Evolutionary conservation across 768 basidiomycete species (phyloP).

Genomic region (Trametes villosa): DNA sequence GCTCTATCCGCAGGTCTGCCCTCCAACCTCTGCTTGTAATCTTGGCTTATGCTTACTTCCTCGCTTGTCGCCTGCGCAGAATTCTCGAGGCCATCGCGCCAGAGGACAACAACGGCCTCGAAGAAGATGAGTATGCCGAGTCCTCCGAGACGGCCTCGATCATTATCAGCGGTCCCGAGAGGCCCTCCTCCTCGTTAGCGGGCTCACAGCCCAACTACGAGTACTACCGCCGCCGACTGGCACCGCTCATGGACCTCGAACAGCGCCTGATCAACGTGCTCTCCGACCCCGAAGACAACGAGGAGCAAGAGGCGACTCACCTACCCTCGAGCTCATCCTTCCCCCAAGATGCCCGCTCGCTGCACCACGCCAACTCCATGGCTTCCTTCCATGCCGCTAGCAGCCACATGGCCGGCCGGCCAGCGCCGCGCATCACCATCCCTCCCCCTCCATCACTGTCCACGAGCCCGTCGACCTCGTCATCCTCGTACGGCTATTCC

Average conservation of each 20-base stretch:
- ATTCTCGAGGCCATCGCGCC: conserved; percentile 77
- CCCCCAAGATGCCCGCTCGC: conserved; percentile 15
- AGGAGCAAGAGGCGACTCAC: conserved; percentile 57
- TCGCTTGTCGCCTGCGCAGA: conserved; percentile 39
- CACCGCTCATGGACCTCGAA: conserved; percentile 73
- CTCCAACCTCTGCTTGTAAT: no score
- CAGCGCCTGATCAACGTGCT: conserved; percentile 69
- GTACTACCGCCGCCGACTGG: conserved; percentile 60
- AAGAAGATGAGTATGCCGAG: conserved; percentile 62
- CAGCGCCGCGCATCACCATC: conserved; percentile 30
- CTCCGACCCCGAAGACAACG: conserved; percentile 70
- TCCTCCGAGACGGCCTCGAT: conserved; percentile 53
- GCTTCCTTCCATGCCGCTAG: conserved; percentile 9
- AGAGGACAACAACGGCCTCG: conserved; percentile 56
- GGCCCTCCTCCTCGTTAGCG: conserved; percentile 51
- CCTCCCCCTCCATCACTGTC: conserved; percentile 14
- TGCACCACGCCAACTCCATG: conserved; percentile 12
- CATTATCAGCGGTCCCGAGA: conserved; percentile 43
- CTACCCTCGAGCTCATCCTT: conserved; percentile 41
- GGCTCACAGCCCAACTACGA: conserved; percentile 63
- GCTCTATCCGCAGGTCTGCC: conserved; percentile 73
- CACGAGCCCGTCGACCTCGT: conserved; percentile 8
- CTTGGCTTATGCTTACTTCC: no score
- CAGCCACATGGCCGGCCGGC: conserved; percentile 13
- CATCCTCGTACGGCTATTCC: conserved; percentile 35